Evolutionary conservation across 2,329 filamentous ascomycete genomes (phyloP).

Genomic region (Ilyonectria mors-panacis): DNA sequence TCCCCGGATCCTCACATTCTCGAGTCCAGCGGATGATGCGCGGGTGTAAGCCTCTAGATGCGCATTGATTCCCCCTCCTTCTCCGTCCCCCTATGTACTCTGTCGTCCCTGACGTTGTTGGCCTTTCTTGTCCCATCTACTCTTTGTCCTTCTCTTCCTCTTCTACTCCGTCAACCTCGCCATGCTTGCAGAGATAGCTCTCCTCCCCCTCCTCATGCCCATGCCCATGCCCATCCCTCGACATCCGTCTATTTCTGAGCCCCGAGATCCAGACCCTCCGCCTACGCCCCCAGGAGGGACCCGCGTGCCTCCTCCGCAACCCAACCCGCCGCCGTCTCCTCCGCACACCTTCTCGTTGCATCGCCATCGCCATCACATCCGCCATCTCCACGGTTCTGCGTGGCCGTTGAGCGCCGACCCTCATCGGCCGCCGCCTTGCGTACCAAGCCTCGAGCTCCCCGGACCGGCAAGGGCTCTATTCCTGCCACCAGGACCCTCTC

Average conservation of each 20-base stretch:
- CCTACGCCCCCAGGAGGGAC: slow-evolving; percentile 49
- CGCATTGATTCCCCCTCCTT: background rate
- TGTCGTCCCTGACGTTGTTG: background rate
- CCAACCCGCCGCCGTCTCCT: slow-evolving; percentile 48
- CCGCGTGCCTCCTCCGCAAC: slow-evolving; percentile 48
- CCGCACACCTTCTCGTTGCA: slow-evolving; percentile 38
- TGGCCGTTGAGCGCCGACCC: slow-evolving; percentile 1
- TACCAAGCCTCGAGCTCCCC: slow-evolving; percentile 29
- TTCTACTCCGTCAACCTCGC: background rate
- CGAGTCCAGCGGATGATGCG: background rate
- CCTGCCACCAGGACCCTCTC: slow-evolving; percentile 19
- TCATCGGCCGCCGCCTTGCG: slow-evolving; percentile 3
- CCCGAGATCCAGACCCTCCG: slow-evolving; percentile 45
- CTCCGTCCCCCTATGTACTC: background rate
- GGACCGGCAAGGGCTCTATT: slow-evolving; percentile 25
- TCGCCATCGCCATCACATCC: background rate
- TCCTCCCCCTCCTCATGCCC: background rate
- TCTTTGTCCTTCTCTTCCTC: background rate
- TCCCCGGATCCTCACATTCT: slow-evolving; percentile 5
- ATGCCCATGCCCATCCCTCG: slow-evolving; percentile 15
- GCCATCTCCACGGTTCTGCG: background rate
- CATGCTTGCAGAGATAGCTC: slow-evolving; percentile 27
- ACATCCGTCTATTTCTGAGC: slow-evolving; percentile 18
- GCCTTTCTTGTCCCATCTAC: background rate
- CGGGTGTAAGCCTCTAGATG: background rate